Evolutionary conservation across 495 filamentous ascomycete genomes (phyloP).

Genomic region (Acidomyces sp.): DNA sequence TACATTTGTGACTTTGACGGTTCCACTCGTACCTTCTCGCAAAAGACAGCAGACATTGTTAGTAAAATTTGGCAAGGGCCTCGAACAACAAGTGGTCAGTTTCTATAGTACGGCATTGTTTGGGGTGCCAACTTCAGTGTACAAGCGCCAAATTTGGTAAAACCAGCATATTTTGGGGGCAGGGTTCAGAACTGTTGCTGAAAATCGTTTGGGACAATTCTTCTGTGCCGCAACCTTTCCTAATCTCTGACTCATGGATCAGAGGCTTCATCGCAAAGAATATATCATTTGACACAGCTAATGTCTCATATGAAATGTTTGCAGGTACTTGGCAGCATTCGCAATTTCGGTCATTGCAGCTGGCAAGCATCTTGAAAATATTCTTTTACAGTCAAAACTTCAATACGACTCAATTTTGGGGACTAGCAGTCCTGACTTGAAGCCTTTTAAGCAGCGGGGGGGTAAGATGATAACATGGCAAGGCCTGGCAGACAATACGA

Average conservation of each 20-base stretch:
- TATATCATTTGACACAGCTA: slow-evolving; percentile 2
- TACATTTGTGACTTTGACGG: slow-evolving; percentile 2
- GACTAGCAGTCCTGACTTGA: slow-evolving; percentile 31
- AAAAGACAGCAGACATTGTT: slow-evolving; percentile 9
- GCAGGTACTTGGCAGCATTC: slow-evolving; percentile 18
- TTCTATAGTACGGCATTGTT: slow-evolving; percentile 24
- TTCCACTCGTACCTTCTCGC: neutral
- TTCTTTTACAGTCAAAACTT: slow-evolving; percentile 9
- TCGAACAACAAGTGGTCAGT: slow-evolving; percentile 13
- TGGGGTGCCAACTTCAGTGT: slow-evolving; percentile 7
- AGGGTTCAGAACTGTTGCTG: neutral
- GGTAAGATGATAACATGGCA: slow-evolving; percentile 36
- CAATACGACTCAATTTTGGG: slow-evolving; percentile 26
- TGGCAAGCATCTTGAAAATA: no score
- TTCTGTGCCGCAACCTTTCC: slow-evolving; percentile 11
- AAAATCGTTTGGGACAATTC: neutral
- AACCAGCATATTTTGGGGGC: neutral
- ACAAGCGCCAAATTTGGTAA: neutral
- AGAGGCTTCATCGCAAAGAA: slow-evolving; percentile 17
- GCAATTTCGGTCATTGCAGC: no score
- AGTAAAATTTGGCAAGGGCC: slow-evolving; percentile 22
- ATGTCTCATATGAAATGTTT: slow-evolving; percentile 13
- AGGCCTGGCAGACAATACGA: slow-evolving; percentile 19
- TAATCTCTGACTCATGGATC: slow-evolving; percentile 12
- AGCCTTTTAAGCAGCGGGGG: slow-evolving; percentile 26